These are phyloP conservation scores for Andrographis paniculata DNA, from an alignment of 305 asterid genomes.

Conservation along the genomic window DNA sequence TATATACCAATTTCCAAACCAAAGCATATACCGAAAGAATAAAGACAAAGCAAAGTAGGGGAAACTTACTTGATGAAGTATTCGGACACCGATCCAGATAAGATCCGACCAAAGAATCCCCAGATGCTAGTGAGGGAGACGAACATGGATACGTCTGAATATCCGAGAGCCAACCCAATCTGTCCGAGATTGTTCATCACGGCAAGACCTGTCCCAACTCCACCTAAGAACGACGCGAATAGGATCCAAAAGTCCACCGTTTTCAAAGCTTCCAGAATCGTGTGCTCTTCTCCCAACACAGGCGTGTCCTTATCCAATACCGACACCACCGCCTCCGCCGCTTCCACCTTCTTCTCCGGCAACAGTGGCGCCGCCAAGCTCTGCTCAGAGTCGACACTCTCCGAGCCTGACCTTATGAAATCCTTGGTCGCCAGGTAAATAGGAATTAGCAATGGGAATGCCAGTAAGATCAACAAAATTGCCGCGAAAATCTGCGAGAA, in stretches of 20 bases:
- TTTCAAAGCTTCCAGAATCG: conserved; percentile 46
- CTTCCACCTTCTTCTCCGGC: conserved; percentile 22
- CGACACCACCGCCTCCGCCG: conserved; percentile 12
- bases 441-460: conserved; percentile 64
- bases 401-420: conserved; percentile 24
- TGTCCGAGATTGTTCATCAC: conserved; percentile 89
- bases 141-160: conserved; percentile 74
- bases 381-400: conserved; percentile 32
- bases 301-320: conserved; percentile 25
- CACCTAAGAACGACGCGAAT: conserved; percentile 70
- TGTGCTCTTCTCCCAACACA: conserved; percentile 78
- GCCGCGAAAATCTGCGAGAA: conserved; percentile 58
- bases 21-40: background rate
- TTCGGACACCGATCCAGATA: conserved; percentile 74
- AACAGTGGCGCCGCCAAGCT: conserved; percentile 33
- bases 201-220: conserved; percentile 88
- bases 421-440: conserved; percentile 28
- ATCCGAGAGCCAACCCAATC: conserved; percentile 85
- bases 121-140: conserved; percentile 86
- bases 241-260: conserved; percentile 81
- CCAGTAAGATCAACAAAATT: conserved; percentile 46
- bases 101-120: conserved; percentile 94
- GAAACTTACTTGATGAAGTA: conserved; percentile 70
- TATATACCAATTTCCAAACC: background rate
- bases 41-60: background rate